phyloP scores from a whole-genome alignment of 805 yeast species.

The Metschnikowia bowlesiae region DNA sequence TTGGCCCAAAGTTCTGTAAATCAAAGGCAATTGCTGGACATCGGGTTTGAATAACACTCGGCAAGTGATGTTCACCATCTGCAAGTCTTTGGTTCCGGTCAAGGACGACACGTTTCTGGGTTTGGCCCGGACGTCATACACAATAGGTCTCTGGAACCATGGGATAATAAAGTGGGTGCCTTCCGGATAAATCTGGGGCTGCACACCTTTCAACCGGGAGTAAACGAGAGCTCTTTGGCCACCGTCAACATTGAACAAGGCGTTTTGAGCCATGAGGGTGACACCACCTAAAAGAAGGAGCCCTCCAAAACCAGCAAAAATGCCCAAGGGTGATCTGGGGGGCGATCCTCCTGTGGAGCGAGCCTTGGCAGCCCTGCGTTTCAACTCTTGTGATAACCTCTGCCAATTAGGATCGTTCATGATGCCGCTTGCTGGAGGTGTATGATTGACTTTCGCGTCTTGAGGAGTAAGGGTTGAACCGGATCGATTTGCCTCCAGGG shows the following conservation, averaged over 20 bases:
- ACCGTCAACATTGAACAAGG: conserved; percentile 74
- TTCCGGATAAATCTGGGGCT: conserved; percentile 76
- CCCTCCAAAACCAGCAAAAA: conserved; percentile 42
- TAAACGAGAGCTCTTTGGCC: conserved; percentile 97
- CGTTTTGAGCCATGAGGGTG: conserved; percentile 35
- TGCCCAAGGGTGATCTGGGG: conserved; percentile 34
- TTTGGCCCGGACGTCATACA: conserved; percentile 90
- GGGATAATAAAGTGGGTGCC: conserved; percentile 95
- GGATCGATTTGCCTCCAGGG: neutral
- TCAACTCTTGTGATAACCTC: conserved; percentile 37
- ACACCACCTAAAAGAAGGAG: conserved; percentile 37
- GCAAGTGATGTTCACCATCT: conserved; percentile 99
- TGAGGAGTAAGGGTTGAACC: neutral
- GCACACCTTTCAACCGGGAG: conserved; percentile 82
- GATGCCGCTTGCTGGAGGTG: neutral
- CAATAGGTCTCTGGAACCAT: conserved; percentile 89
- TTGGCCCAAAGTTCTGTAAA: conserved; percentile 86
- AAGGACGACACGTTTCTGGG: conserved; percentile 91
- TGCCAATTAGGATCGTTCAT: conserved; percentile 43
- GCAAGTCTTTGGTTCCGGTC: conserved; percentile 96
- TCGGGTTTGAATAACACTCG: conserved; percentile 92
- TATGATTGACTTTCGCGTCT: neutral
- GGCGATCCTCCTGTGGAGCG: conserved; percentile 23
- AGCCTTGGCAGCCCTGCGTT: conserved; percentile 29
- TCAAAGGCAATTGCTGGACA: conserved; percentile 68